Percentiles rank a stretch among this genome's conserved stretches.
These are phyloP conservation scores for Candida manassasensis DNA, from an alignment of 805 yeast genomes.

Conservation along the genomic window DNA sequence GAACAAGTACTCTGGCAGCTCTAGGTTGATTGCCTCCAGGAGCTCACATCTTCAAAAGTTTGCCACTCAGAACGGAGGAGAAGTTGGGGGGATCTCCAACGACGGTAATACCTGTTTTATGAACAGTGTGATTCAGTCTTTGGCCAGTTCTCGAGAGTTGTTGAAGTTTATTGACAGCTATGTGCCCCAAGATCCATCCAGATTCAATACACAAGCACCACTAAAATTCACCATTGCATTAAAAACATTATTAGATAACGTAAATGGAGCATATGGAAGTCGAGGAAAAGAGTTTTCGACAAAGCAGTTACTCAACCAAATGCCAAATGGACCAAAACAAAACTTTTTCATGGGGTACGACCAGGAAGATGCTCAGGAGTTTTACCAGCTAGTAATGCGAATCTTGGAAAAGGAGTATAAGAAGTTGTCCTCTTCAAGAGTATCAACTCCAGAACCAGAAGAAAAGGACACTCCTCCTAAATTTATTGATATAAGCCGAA, in stretches of 20 bases:
- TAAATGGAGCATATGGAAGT: constrained; percentile 53
- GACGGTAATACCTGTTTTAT: constrained; percentile 94
- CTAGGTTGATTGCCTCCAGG: constrained; percentile 6
- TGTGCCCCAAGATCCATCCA: constrained; percentile 19
- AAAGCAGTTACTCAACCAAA: constrained; percentile 52
- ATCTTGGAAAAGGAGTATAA: constrained; percentile 58
- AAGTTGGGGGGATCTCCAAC: constrained; percentile 79
- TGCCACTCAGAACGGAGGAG: constrained; percentile 61
- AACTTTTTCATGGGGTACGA: constrained; percentile 78
- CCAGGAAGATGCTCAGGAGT: constrained; percentile 96
- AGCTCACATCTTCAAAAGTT: constrained; percentile 25
- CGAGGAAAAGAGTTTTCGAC: constrained; percentile 61
- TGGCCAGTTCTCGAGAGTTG: constrained; percentile 69
- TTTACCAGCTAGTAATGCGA: constrained; percentile 73
- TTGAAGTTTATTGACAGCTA: constrained; percentile 48
- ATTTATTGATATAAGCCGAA: constrained; percentile 18
- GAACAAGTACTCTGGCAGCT: constrained; percentile 9
- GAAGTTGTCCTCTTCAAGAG: constrained; percentile 19
- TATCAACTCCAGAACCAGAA: constrained; percentile 21
- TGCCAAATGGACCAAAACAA: constrained; percentile 76
- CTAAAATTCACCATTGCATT: constrained; percentile 52
- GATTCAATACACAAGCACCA: too few species aligned
- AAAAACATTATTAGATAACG: constrained; percentile 45
- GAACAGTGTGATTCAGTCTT: constrained; percentile 82
- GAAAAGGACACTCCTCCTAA: constrained; percentile 10